These are phyloP conservation scores for Corchorus olitorius DNA, from an alignment of 345 rosid genomes.

Conservation along the genomic window DNA sequence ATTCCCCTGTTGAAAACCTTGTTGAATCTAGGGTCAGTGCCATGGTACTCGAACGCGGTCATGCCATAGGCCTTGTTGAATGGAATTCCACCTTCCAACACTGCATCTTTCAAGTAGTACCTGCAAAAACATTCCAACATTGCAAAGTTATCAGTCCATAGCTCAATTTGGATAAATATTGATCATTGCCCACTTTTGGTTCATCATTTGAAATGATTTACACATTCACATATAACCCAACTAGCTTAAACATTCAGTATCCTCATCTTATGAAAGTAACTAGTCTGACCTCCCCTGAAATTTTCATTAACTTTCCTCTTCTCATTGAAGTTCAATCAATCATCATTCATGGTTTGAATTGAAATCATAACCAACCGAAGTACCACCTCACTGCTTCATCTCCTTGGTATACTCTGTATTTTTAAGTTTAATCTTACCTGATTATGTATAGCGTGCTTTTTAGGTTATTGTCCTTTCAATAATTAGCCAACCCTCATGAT, in stretches of 20 bases:
- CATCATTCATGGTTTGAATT: background rate
- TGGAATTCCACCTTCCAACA: constrained; percentile 80
- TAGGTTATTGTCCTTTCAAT: background rate
- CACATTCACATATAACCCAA: background rate
- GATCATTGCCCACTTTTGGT: background rate
- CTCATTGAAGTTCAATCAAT: too few relatives aligned
- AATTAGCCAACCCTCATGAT: background rate
- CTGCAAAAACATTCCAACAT: constrained; percentile 36
- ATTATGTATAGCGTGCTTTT: background rate
- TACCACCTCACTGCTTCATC: background rate
- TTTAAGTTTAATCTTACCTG: background rate
- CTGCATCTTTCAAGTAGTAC: constrained; percentile 77
- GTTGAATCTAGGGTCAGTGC: constrained; percentile 72
- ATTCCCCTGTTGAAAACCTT: constrained; percentile 76
- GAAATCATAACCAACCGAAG: background rate
- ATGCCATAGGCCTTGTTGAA: constrained; percentile 79
- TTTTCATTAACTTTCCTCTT: too few relatives aligned
- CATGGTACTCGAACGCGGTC: constrained; percentile 80
- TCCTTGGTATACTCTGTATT: too few relatives aligned
- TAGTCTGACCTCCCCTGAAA: too few relatives aligned
- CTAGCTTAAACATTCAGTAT: background rate
- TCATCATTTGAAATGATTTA: background rate
- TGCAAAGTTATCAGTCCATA: too few relatives aligned
- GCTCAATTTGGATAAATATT: background rate
- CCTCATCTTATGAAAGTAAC: too few relatives aligned